Evolutionary conservation across 306 rosid species (phyloP).

Genomic region (Gillenia trifoliata): DNA sequence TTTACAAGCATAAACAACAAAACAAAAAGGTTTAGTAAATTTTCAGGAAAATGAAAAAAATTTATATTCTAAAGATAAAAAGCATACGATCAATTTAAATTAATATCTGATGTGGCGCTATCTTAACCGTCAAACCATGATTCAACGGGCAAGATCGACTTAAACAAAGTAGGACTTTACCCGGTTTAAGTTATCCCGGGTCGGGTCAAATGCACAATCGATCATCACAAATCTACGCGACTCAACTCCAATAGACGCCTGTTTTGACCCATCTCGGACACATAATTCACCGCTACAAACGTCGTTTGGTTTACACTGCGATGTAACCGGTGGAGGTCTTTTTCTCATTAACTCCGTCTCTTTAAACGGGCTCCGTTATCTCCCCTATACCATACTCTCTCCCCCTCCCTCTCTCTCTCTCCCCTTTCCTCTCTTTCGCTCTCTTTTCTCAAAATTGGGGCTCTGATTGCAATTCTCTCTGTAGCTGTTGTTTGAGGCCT

Average conservation of each 20-base stretch:
- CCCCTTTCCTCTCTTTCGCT: background rate
- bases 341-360: conserved; percentile 17
- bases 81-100: background rate
- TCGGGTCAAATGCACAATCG: background rate
- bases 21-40: no score
- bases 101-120: background rate
- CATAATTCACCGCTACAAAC: conserved; percentile 2
- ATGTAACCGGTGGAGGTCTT: conserved; percentile 8
- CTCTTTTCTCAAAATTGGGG: conserved; percentile 8
- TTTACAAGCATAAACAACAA: no score
- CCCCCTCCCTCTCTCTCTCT: background rate
- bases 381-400: no score
- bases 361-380: conserved; percentile 23
- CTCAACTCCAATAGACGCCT: background rate
- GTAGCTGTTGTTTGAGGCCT: conserved; percentile 11
- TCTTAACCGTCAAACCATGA: background rate
- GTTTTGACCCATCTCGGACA: conserved; percentile 10
- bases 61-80: background rate
- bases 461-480: conserved; percentile 11
- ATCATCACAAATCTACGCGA: background rate
- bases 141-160: background rate
- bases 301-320: background rate
- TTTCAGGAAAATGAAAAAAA: no score
- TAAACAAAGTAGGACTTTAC: background rate
- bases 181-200: background rate